phyloP scores from a whole-genome alignment of 495 filamentous ascomycete genomes.

The Tuber magnatum region DNA sequence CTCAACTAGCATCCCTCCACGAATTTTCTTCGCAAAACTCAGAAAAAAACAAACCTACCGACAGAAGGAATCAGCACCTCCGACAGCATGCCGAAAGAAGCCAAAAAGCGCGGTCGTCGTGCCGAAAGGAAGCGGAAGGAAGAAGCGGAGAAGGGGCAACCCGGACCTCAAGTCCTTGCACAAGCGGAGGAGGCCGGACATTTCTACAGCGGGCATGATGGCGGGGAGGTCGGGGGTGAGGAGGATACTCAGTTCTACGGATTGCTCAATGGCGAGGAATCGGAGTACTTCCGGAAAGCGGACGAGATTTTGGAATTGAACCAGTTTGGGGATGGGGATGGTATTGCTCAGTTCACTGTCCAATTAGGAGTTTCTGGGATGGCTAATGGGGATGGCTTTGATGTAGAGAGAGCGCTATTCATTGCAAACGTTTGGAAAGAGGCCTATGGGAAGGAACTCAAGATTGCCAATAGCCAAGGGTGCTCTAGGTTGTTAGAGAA shows the following conservation, averaged over 20 bases:
- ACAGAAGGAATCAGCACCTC: neutral
- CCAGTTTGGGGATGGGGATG: conserved; percentile 66
- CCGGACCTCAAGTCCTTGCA: neutral
- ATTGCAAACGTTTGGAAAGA: conserved; percentile 78
- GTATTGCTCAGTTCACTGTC: conserved; percentile 1
- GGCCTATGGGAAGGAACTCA: conserved; percentile 84
- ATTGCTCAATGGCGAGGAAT: conserved; percentile 78
- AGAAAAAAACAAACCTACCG: neutral
- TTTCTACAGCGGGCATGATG: conserved; percentile 24
- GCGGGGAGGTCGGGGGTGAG: conserved; percentile 19
- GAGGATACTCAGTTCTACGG: conserved; percentile 69
- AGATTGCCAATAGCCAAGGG: conserved; percentile 88
- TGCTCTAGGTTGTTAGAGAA: conserved; percentile 91
- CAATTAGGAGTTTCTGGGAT: neutral
- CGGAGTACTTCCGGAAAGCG: conserved; percentile 86
- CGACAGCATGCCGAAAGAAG: conserved; percentile 52
- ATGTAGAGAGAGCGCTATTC: conserved; percentile 62
- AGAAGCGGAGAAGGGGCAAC: conserved; percentile 43
- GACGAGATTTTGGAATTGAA: conserved; percentile 83
- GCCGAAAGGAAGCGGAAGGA: conserved; percentile 53
- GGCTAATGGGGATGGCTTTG: neutral
- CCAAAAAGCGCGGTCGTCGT: conserved; percentile 62
- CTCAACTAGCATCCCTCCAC: neutral
- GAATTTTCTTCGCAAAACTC: neutral
- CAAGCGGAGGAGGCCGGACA: conserved; percentile 41